Percentiles rank a stretch among this genome's conserved stretches.
Evolutionary conservation across 2,329 filamentous ascomycete species (phyloP).

Genomic region (Leptographium wingfieldii): DNA sequence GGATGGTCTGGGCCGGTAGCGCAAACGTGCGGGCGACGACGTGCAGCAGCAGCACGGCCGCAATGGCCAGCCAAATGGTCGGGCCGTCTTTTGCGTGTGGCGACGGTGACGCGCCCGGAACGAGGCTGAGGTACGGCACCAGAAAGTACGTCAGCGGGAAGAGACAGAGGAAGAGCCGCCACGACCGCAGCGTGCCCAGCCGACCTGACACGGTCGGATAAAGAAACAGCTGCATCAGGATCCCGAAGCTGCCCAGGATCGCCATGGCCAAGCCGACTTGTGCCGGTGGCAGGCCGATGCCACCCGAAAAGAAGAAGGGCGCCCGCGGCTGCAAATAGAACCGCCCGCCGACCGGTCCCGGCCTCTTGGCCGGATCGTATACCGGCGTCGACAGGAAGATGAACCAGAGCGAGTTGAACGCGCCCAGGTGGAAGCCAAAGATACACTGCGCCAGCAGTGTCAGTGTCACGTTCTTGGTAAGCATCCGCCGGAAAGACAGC

Average conservation of each 20-base stretch:
- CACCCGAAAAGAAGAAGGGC: constrained; percentile 57
- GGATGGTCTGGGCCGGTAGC: constrained; percentile 43
- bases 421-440: constrained; percentile 59
- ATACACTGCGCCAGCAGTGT: constrained; percentile 55
- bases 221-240: constrained; percentile 56
- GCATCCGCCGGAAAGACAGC: constrained; percentile 40
- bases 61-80: constrained; percentile 52
- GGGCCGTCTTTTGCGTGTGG: constrained; percentile 40
- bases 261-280: constrained; percentile 69
- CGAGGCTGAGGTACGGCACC: constrained; percentile 57
- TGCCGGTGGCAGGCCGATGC: constrained; percentile 58
- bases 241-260: constrained; percentile 63
- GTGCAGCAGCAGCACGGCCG: constrained; percentile 50
- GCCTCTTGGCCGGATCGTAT: constrained; percentile 25
- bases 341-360: constrained; percentile 13
- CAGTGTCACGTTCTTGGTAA: constrained; percentile 39
- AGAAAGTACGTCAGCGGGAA: constrained; percentile 60
- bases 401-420: constrained; percentile 66
- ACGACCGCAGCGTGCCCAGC: constrained; percentile 56
- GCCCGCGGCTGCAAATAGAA: constrained; percentile 22
- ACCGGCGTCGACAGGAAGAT: constrained; percentile 65
- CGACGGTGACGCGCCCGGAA: constrained; percentile 41
- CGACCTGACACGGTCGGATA: constrained; percentile 56
- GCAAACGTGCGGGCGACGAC: constrained; percentile 62
- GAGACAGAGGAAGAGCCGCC: constrained; percentile 53